Conservation (phyloP, 2,329 filamentous ascomycete species). For the Phialophora macrospora region DNA sequence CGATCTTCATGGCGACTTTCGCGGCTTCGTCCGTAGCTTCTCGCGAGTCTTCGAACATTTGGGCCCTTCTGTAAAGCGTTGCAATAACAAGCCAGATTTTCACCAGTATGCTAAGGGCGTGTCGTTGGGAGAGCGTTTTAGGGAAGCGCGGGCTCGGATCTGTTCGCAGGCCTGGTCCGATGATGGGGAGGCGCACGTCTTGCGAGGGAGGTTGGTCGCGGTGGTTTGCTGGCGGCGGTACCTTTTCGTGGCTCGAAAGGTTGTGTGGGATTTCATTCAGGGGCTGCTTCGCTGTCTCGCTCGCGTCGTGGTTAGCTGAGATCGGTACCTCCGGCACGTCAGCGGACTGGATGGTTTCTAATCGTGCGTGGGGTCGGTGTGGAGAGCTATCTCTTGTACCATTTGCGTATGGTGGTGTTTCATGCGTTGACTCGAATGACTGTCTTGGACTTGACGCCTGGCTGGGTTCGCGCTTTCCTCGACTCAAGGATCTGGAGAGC, state of each 20-base stretch:
- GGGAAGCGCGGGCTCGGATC: conserved; percentile 56
- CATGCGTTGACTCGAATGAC: conserved; percentile 30
- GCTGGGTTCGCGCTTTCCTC: conserved; percentile 22
- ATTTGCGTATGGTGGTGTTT: conserved; percentile 15
- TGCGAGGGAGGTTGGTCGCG: conserved; percentile 51
- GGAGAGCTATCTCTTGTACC: not conserved
- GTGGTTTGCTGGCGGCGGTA: conserved; percentile 46
- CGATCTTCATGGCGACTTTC: conserved; percentile 73
- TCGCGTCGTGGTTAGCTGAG: conserved; percentile 26
- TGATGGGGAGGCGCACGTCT: conserved; percentile 48
- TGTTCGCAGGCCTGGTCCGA: conserved; percentile 32
- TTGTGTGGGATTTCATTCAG: conserved; percentile 44
- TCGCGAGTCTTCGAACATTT: conserved; percentile 76
- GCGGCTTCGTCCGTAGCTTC: conserved; percentile 81
- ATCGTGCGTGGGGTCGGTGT: conserved; percentile 3
- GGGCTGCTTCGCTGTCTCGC: conserved; percentile 29
- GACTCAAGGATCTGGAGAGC: conserved; percentile 29
- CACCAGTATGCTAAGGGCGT: conserved; percentile 65
- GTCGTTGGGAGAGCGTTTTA: conserved; percentile 57
- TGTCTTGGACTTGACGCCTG: conserved; percentile 19
- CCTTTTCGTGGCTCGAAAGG: conserved; percentile 42
- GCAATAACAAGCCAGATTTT: conserved; percentile 91
- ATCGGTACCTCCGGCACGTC: conserved; percentile 28
- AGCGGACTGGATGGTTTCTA: conserved; percentile 36
- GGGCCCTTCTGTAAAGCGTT: conserved; percentile 81